Evolutionary conservation across 2,329 filamentous ascomycete species (phyloP).

Genomic region (Helminthosporium solani): DNA sequence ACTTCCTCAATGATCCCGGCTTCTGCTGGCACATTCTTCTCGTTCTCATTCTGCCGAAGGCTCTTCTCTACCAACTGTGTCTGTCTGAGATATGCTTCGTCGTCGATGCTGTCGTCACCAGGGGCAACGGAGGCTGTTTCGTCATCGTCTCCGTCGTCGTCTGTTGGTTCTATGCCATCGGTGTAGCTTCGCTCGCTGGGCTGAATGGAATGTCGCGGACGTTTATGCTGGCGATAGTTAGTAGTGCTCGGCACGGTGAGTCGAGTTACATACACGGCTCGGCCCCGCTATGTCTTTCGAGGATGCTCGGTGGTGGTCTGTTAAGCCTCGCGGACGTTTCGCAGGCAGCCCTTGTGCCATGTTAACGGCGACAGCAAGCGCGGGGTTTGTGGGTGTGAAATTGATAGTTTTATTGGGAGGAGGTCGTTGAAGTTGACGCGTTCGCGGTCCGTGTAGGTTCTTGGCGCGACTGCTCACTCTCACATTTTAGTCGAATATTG

Average conservation of each 20-base stretch:
- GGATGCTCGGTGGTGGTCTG: conserved; percentile 8
- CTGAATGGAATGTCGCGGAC: conserved; percentile 27
- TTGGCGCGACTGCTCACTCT: background rate
- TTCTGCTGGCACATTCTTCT: conserved; percentile 69
- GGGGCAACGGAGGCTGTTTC: conserved; percentile 4
- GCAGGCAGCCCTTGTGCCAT: conserved; percentile 34
- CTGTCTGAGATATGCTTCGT: conserved; percentile 26
- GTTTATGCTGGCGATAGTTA: conserved; percentile 32
- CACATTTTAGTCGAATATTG: too few relatives aligned
- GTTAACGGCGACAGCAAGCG: conserved; percentile 4
- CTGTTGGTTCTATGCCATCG: conserved; percentile 12
- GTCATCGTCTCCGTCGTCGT: conserved; percentile 19
- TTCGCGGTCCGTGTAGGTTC: background rate
- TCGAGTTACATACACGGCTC: conserved; percentile 21
- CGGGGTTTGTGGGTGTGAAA: background rate
- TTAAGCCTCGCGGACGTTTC: conserved; percentile 35
- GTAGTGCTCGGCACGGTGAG: background rate
- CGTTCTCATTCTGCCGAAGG: conserved; percentile 20
- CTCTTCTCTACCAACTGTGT: conserved; percentile 34
- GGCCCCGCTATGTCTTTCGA: conserved; percentile 12
- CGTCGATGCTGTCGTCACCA: conserved; percentile 12
- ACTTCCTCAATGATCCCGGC: conserved; percentile 87
- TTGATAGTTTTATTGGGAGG: background rate
- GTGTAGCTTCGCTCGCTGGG: conserved; percentile 20
- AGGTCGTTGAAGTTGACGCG: background rate